Evolutionary conservation across 768 basidiomycete species (phyloP), one percentile per base, ranked within the genome.

Genomic region (Mycena latifolia): DNA sequence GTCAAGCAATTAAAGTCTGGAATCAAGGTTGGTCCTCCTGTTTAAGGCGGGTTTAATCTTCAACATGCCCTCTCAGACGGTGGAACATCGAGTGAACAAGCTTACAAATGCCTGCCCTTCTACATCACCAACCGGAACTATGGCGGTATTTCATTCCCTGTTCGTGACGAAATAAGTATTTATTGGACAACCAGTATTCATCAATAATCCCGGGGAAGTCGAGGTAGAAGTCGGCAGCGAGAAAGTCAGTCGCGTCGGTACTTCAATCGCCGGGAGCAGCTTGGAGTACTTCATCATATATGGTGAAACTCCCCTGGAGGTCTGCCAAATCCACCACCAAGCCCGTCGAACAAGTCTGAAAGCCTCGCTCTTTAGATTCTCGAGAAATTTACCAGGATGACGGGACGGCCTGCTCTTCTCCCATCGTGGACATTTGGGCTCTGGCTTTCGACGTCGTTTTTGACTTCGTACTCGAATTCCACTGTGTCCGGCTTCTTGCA

Each of bases 351-450:
- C 29, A 17, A 61, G 2, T 29, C 58, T 51, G 31, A 50, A n/a
- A n/a, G n/a, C n/a, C n/a, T 12, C 22, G 46, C 11, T 39, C 60
- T 27, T 6, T 54, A 89, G 85, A 88, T 89, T 51, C 76, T 89
- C n/a, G 86, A 89, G 53, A 76, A 80, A 63, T 90, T 88, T 69
- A 89, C 89, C 0, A 81, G 84, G 17, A 81, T 90, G 65, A 89
- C 89, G 5, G 89, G 88, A 20, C 83, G 87, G n/a, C 88, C 88
- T 46, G 86, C 86, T 83, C 76, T 92, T 10, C 79, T 92, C 29
- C 91, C 91, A 2, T 77, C 85, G 5, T 92, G 92, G 91, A 88
- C 90, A 0, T 93, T 89, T 72, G 91, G 91, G 3, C 85, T 92
- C 5, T 92, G 91, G 90, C 81, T 92, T 39, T 89, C 90, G 17